Conservation (phyloP, 1,284 basidiomycete species). For the Puccinia novopanici region DNA sequence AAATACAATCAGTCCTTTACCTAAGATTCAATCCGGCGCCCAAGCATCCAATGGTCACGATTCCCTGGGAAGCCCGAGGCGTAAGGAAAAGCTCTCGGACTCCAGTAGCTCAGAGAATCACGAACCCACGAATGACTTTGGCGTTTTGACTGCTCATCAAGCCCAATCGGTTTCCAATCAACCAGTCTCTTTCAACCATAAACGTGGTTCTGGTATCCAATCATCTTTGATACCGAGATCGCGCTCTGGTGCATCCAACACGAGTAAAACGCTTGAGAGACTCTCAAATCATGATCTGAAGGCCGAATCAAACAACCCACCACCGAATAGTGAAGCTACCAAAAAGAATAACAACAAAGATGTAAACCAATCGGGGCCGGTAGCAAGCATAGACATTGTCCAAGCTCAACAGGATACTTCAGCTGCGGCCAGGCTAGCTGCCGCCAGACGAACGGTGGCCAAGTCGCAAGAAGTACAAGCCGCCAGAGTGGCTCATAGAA, state of each 20-base stretch:
- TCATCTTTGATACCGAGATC: conserved; percentile 40
- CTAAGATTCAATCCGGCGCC: conserved; percentile 10
- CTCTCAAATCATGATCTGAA: conserved; percentile 41
- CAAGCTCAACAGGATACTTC: conserved; percentile 14
- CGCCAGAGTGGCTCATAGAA: conserved; percentile 27
- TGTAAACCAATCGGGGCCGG: background rate
- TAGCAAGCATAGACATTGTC: background rate
- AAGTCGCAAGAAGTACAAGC: conserved; percentile 45
- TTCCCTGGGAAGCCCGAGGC: background rate
- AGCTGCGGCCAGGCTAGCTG: conserved; percentile 46
- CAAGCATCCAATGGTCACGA: background rate
- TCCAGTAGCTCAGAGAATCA: conserved; percentile 19
- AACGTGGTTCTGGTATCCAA: background rate
- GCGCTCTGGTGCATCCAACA: conserved; percentile 30
- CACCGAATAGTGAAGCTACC: background rate
- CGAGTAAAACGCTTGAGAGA: conserved; percentile 13
- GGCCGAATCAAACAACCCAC: conserved; percentile 24
- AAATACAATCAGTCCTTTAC: conserved; percentile 16
- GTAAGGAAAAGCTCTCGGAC: background rate
- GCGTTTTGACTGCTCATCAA: conserved; percentile 17
- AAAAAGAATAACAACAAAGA: background rate
- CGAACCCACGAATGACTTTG: conserved; percentile 26
- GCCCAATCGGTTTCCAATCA: background rate
- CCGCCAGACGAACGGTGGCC: conserved; percentile 44
- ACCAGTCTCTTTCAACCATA: conserved; percentile 15